Conservation (phyloP, 2,329 filamentous ascomycete genomes). For the Monosporascus sp. region DNA sequence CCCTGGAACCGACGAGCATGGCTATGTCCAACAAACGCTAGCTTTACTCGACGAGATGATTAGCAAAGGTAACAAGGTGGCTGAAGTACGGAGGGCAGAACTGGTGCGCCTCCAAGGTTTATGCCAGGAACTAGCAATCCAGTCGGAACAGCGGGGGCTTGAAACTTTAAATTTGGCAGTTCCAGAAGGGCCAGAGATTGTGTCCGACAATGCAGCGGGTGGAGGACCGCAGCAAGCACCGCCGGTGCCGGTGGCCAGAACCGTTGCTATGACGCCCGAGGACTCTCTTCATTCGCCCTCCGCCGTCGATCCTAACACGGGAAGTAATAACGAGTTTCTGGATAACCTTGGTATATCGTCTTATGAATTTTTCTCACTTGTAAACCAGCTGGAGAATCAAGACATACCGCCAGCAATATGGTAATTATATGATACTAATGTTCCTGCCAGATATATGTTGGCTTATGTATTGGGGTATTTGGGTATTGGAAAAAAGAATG, state of each 20-base stretch:
- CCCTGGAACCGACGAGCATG: conserved; percentile 11
- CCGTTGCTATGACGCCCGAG: not conserved
- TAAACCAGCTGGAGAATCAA: not conserved
- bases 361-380: not conserved
- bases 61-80: not conserved
- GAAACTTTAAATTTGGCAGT: not conserved
- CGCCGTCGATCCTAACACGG: not conserved
- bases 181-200: not conserved
- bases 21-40: not conserved
- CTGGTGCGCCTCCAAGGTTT: not conserved
- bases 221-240: not conserved
- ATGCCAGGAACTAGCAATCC: not conserved
- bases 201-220: not conserved
- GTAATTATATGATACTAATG: too few relatives aligned
- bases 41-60: not conserved
- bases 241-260: not conserved
- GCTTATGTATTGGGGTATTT: too few relatives aligned
- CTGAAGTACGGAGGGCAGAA: not conserved
- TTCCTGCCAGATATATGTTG: too few relatives aligned
- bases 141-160: not conserved
- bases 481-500: too few relatives aligned
- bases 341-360: not conserved
- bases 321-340: not conserved
- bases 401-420: not conserved
- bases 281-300: not conserved